Conservation (phyloP, 2,329 filamentous ascomycete genomes). For the Tolypocladium inflatum region DNA sequence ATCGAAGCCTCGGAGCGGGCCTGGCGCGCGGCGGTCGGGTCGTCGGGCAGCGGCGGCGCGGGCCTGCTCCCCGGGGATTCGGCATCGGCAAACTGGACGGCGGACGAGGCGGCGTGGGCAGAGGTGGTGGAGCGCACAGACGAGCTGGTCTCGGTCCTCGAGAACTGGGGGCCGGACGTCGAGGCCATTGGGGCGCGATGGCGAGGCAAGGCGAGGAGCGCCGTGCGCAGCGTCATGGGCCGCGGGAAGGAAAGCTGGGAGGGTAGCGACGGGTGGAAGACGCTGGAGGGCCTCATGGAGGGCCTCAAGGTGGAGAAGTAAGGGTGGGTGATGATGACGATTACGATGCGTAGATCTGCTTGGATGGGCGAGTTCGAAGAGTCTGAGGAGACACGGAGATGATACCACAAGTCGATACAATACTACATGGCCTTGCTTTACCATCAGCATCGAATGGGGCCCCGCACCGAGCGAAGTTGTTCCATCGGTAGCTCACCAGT, state of each 20-base stretch:
- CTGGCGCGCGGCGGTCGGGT: slow-evolving; percentile 63
- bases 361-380: background rate
- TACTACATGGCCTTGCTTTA: background rate
- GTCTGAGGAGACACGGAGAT: background rate
- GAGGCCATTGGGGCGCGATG: slow-evolving; percentile 68
- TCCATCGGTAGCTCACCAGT: background rate
- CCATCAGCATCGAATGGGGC: background rate
- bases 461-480: background rate
- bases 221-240: slow-evolving; percentile 73
- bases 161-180: slow-evolving; percentile 61
- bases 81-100: slow-evolving; percentile 26
- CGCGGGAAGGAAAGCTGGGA: slow-evolving; percentile 79
- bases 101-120: slow-evolving; percentile 56
- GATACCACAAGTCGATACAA: background rate
- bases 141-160: slow-evolving; percentile 72
- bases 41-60: slow-evolving; percentile 34
- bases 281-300: slow-evolving; percentile 46
- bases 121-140: slow-evolving; percentile 69
- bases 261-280: slow-evolving; percentile 58
- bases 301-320: slow-evolving; percentile 34
- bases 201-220: slow-evolving; percentile 81
- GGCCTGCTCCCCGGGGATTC: slow-evolving; percentile 30
- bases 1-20: slow-evolving; percentile 81
- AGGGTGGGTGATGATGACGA: background rate
- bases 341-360: background rate